These are phyloP conservation scores for Thozetella sp. DNA, from an alignment of 495 filamentous ascomycete species.

Conservation along the genomic window DNA sequence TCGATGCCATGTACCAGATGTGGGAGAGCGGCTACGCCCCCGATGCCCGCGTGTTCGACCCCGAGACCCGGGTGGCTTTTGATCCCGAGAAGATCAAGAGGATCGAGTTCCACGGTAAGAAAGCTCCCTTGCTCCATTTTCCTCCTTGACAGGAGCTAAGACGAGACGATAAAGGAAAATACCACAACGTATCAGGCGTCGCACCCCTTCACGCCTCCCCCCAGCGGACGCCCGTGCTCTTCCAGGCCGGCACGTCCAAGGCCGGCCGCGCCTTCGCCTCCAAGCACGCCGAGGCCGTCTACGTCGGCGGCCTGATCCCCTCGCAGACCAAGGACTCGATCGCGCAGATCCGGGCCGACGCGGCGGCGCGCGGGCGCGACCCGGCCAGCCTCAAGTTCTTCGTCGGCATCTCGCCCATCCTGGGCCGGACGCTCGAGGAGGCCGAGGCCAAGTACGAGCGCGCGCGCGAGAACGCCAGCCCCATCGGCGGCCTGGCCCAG, in stretches of 20 bases:
- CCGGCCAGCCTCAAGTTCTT: slow-evolving; percentile 55
- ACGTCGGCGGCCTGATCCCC: slow-evolving; percentile 51
- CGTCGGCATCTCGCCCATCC: slow-evolving; percentile 49
- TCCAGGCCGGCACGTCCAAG: slow-evolving; percentile 60
- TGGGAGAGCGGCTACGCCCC: slow-evolving; percentile 63
- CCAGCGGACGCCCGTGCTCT: slow-evolving; percentile 60
- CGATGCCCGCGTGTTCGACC: slow-evolving; percentile 56
- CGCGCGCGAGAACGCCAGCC: slow-evolving; percentile 52
- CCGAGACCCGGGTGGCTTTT: slow-evolving; percentile 47
- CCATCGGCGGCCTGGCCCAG: slow-evolving; percentile 50
- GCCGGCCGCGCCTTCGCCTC: slow-evolving; percentile 59
- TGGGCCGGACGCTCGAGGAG: slow-evolving; percentile 57
- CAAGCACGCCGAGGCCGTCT: slow-evolving; percentile 57
- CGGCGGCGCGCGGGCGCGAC: slow-evolving; percentile 43
- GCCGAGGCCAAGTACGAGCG: slow-evolving; percentile 54
- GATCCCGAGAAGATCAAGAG: slow-evolving; percentile 48
- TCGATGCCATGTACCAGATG: slow-evolving; percentile 64
- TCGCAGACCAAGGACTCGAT: slow-evolving; percentile 48
- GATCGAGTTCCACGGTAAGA: slow-evolving; percentile 26
- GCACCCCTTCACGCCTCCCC: slow-evolving; percentile 60
- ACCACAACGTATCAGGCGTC: slow-evolving; percentile 61
- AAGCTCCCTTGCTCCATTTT: no score
- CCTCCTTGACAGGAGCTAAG: no score
- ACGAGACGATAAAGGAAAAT: slow-evolving; percentile 59
- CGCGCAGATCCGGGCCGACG: slow-evolving; percentile 50